These are phyloP conservation scores for Phytophthora agathidicida DNA, from an alignment of 352 stramenopile genomes.

Conservation along the genomic window DNA sequence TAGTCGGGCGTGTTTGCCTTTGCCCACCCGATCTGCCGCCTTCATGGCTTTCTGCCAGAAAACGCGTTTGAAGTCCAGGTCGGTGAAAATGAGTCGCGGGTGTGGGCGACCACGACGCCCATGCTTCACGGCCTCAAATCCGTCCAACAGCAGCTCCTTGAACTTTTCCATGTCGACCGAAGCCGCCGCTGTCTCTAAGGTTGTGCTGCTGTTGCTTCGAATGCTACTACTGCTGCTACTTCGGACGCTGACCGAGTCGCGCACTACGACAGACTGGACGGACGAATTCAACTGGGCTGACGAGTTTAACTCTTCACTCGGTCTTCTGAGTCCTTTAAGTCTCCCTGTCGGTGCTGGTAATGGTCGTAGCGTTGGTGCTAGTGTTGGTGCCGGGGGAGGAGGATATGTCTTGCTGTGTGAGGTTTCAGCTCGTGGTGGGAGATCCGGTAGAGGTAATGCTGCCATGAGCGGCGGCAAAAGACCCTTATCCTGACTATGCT, in stretches of 20 bases:
- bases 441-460: slow-evolving; percentile 18
- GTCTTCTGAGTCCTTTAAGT: slow-evolving; percentile 9
- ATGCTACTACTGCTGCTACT: slow-evolving; percentile 32
- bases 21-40: slow-evolving; percentile 45
- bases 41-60: slow-evolving; percentile 78
- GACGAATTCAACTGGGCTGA: not conserved
- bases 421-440: slow-evolving; percentile 1
- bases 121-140: slow-evolving; percentile 80
- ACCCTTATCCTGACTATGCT: slow-evolving; percentile 4
- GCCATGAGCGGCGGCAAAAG: slow-evolving; percentile 30
- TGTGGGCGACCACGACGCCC: slow-evolving; percentile 70
- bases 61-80: slow-evolving; percentile 78
- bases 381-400: slow-evolving; percentile 24
- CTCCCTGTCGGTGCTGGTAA: slow-evolving; percentile 16
- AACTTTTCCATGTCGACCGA: slow-evolving; percentile 61
- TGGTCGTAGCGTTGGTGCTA: slow-evolving; percentile 23
- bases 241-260: slow-evolving; percentile 15
- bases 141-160: slow-evolving; percentile 67
- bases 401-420: slow-evolving; percentile 5
- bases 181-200: slow-evolving; percentile 28
- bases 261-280: slow-evolving; percentile 8
- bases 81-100: slow-evolving; percentile 67
- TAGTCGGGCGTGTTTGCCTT: slow-evolving; percentile 67
- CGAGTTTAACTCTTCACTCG: slow-evolving; percentile 10
- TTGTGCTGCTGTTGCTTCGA: slow-evolving; percentile 24